Evolutionary conservation across 805 yeast species (phyloP), one percentile per base, ranked within the genome.

Genomic region (Torulaspora gathmanii): DNA sequence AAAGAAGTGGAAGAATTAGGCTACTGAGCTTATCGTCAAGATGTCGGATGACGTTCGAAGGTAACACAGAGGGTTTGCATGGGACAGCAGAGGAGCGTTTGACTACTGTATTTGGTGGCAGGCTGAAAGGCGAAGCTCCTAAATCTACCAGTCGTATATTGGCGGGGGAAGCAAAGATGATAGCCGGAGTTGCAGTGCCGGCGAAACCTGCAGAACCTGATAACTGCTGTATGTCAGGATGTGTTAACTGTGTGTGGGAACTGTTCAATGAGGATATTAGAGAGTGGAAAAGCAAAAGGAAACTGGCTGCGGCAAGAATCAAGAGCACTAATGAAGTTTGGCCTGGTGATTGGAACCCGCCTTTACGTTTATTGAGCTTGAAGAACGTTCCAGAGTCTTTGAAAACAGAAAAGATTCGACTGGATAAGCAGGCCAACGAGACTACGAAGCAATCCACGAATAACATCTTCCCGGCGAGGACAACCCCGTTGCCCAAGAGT

Each of bases 221-320:
- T 55, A 89, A 91, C 64, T 91, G 99, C 64, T 91, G 99, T 65
- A 89, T 89, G 95, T 82, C 93, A 46, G 99, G 99, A 1, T 91
- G 99, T 65, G 81, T 87, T 25, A 89, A 91, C 65, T 91, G 99
- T 65, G 98, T 91, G 1, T 93, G 98, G 98, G 96, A 90, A 56
- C 69, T 86, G 44, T 91, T 79, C 62, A 82, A 84, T 53, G 97
- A 91, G 42, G 98, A 93, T 61, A 58, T 90, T 40, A 82, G 79
- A 51, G 87, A 87, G 27, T 93, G 96, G 96, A 79, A 80, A 56
- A 60, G 51, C 1, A 66, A 71, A 57, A 70, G 95, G 15, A 67
- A 65, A 30, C 62, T 71, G 45, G 96, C 96, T 0, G 84, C 74
- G 47, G 43, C 74, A 63, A 56, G 64, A 9, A 61, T 80, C n/a